Percentiles rank a stretch among this genome's conserved stretches.
These are phyloP conservation scores for Ceratobasidium theobromae DNA, from an alignment of 1,284 basidiomycete genomes.

Conservation along the genomic window DNA sequence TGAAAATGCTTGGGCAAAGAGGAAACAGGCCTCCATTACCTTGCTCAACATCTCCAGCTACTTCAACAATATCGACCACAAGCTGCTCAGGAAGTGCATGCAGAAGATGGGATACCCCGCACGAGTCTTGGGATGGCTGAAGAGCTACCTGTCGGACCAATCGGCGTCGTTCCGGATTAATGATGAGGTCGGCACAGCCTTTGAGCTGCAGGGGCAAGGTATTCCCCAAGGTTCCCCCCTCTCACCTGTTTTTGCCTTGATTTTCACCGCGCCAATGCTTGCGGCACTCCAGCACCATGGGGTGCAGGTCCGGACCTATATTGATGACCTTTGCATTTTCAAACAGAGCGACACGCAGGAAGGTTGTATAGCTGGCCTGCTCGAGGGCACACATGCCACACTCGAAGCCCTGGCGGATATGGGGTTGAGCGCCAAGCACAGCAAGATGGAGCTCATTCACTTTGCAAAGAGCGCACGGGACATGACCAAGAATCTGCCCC, in stretches of 20 bases:
- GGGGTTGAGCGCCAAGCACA: background rate
- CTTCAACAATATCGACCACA: conserved; percentile 43
- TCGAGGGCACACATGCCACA: background rate
- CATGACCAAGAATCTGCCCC: background rate
- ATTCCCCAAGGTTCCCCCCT: conserved; percentile 31
- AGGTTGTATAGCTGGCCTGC: background rate
- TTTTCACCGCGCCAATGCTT: conserved; percentile 26
- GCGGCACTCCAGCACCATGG: background rate
- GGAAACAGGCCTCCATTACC: conserved; percentile 38
- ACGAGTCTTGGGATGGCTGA: background rate
- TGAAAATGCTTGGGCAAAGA: conserved; percentile 39
- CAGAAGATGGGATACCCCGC: conserved; percentile 20
- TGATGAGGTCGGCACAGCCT: conserved; percentile 7
- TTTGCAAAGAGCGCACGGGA: background rate
- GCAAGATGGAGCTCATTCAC: background rate
- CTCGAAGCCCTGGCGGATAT: background rate
- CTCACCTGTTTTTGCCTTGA: conserved; percentile 19
- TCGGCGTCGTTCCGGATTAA: conserved; percentile 41
- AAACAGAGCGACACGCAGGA: background rate
- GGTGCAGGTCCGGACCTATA: background rate
- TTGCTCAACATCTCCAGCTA: conserved; percentile 42
- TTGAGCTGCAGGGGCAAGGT: too few species aligned
- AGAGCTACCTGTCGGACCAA: conserved; percentile 34
- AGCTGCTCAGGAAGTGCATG: conserved; percentile 23
- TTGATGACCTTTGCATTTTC: conserved; percentile 17